Evolutionary conservation across 352 stramenopile species (phyloP).

Genomic region (Globisporangium barbulae): DNA sequence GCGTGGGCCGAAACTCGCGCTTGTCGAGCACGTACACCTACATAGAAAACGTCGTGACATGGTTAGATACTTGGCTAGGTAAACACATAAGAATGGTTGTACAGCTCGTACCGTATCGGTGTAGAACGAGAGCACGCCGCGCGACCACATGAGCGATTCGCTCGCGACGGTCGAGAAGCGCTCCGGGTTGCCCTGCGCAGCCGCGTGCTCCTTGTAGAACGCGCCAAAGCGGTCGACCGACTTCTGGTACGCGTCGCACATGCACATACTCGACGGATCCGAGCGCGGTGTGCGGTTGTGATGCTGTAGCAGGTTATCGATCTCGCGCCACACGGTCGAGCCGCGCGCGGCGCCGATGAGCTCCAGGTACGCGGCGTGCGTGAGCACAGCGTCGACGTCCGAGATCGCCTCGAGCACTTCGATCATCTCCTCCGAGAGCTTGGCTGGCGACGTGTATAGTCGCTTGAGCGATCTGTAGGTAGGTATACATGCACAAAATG

Average conservation of each 20-base stretch:
- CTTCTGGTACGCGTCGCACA: constrained; percentile 70
- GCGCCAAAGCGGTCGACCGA: constrained; percentile 67
- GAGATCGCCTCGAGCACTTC: constrained; percentile 73
- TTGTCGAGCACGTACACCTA: constrained; percentile 80
- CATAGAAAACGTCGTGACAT: background rate
- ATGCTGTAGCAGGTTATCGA: constrained; percentile 51
- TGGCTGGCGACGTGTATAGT: constrained; percentile 50
- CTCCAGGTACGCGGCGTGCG: constrained; percentile 49
- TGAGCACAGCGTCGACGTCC: constrained; percentile 66
- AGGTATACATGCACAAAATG: background rate
- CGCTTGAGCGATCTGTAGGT: constrained; percentile 42
- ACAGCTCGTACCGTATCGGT: constrained; percentile 50
- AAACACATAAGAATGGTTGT: too few relatives aligned
- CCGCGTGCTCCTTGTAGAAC: constrained; percentile 55
- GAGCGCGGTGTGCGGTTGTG: constrained; percentile 32
- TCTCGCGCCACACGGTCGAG: constrained; percentile 49
- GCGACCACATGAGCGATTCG: constrained; percentile 72
- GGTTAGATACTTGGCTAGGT: background rate
- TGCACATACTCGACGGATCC: constrained; percentile 38
- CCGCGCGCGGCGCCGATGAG: constrained; percentile 55
- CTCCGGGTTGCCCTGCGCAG: constrained; percentile 23
- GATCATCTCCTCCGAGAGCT: constrained; percentile 65
- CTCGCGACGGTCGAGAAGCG: constrained; percentile 70
- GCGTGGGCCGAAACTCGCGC: constrained; percentile 58
- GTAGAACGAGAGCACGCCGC: constrained; percentile 74